Base-by-base conservation (phyloP, 768 basidiomycete genomes). In the Auricularia auricula-judae region DNA sequence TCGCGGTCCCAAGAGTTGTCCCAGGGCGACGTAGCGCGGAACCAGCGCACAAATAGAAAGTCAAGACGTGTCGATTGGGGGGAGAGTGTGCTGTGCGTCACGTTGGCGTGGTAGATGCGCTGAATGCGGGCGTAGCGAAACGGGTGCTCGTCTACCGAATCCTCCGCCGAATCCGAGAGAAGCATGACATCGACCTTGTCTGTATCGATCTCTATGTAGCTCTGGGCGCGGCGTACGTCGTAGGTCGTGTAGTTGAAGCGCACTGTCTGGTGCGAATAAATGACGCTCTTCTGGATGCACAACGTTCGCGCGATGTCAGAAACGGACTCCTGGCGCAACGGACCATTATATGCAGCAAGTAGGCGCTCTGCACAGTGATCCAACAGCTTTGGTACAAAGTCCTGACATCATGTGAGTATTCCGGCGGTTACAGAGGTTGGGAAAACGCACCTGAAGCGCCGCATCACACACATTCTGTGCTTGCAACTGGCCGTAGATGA, bases 1-100 rank as follows among this genome's bases (percentile, higher is more conserved):
- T 71, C 65, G 0, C 64, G 47, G 1, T 68, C 66, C 63, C 74
- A 74, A 0, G 79, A 76, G 34, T 65, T 69, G 3, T 61, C 47
- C 63, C 68, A 71, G 3, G 44, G 63, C 0, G 61, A 62, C 42
- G 80, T 76, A 0, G 64, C 58, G 1, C 72, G 72, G 51, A 78
- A 72, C 76, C 79, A 79, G 0, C 70, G 69, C 0, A 83, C 77
- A 70, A 76, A 81, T 1, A 82, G 65, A 16, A 82, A 74, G 1
- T 79, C 72, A 68, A 82, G 75, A 44, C 23, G 59, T 14, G 14
- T 21, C 14, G 47, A 16, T 4, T 4, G 8, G 5, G 47, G 47
- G 8, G 5, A 18, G 42, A 18, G 36, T 14, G 21, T 64, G 1
- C 36, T n/a, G 42, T 71, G 64, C 1, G 61, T 23, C 1, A 74